Evolutionary conservation across 2,329 filamentous ascomycete genomes (phyloP), one percentile per base, ranked within the genome.

Genomic region (Niveomyces coronatus): DNA sequence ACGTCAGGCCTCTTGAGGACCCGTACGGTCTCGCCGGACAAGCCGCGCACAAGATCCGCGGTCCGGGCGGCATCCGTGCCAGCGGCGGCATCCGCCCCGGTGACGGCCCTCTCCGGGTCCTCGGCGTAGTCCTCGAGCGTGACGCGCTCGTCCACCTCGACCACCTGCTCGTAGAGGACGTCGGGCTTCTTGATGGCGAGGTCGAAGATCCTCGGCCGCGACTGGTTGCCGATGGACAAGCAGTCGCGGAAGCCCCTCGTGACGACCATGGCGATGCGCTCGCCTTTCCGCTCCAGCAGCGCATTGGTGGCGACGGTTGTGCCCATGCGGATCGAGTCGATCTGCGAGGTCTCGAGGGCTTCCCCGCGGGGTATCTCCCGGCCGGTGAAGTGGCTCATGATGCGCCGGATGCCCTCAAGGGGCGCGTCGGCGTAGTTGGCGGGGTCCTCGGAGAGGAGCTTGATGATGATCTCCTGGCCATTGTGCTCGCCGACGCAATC

Each of bases 231-330:
- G 54, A 95, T 95, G 37, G 79, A 73, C 17, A 94, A 65, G 49
- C 85, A 93, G 57, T 95, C 87, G 48, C 77, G 80, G 67, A 94
- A 94, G 0, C 88, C 88, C 47, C 79, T 80, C 1, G 85, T 94
- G 9, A 93, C 85, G 1, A 94, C 76, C 59, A 95, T 72, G 11
- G 85, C 87, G 53, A 91, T 89, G 49, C 76, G 78, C 62, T 94
- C 87, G 33, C 88, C 88, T 59, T 94, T 94, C 41, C 88, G 70
- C 60, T 95, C 88, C 3, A 95, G 69, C 40, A 95, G 62, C 0
- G 88, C 88, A 57, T 95, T 95, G 1, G 88, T 95, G 9, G 88
- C 88, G 10, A 95, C 87, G 0, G 88, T 95, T 2, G 88, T 95
- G 31, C 88, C 88, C 88, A 95, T 95, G 33, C 88, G 81, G 55